Evolutionary conservation across 2,329 filamentous ascomycete genomes (phyloP).

Genomic region (Sporothrix variecibatus): DNA sequence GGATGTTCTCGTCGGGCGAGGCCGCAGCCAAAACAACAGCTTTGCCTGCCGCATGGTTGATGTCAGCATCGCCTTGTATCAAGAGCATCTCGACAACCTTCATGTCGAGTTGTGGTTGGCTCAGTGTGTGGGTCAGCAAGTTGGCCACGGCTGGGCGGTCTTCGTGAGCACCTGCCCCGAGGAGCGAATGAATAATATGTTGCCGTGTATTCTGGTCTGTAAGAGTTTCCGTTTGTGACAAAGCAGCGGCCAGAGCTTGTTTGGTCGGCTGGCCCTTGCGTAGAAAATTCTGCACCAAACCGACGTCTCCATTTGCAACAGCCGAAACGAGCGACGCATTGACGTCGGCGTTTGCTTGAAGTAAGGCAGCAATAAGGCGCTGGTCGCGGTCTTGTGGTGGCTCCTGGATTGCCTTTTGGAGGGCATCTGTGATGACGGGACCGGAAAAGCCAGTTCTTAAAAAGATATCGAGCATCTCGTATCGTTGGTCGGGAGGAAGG

Average conservation of each 20-base stretch:
- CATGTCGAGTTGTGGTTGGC: constrained; percentile 51
- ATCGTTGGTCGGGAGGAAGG: constrained; percentile 47
- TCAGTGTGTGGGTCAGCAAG: constrained; percentile 47
- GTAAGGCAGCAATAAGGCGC: constrained; percentile 53
- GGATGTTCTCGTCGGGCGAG: constrained; percentile 50
- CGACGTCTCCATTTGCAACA: constrained; percentile 51
- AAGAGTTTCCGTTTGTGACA: constrained; percentile 52
- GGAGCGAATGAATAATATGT: constrained; percentile 50
- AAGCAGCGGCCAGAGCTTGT: constrained; percentile 47
- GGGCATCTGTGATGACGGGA: constrained; percentile 49
- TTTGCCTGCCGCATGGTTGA: constrained; percentile 51
- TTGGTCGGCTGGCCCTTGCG: constrained; percentile 48
- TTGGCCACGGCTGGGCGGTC: constrained; percentile 44
- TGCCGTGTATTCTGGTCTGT: constrained; percentile 46
- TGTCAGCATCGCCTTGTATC: constrained; percentile 53
- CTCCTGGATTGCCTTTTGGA: constrained; percentile 56
- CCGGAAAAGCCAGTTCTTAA: constrained; percentile 51
- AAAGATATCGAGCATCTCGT: constrained; percentile 53
- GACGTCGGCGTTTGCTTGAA: constrained; percentile 55
- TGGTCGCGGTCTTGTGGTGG: constrained; percentile 51
- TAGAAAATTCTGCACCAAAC: constrained; percentile 49
- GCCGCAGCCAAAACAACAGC: constrained; percentile 45
- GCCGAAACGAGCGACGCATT: constrained; percentile 53
- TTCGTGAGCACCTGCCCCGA: constrained; percentile 46
- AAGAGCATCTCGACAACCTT: constrained; percentile 52